Evolutionary conservation across 2,329 filamentous ascomycete genomes (phyloP).

Genomic region (Monilinia polystroma): DNA sequence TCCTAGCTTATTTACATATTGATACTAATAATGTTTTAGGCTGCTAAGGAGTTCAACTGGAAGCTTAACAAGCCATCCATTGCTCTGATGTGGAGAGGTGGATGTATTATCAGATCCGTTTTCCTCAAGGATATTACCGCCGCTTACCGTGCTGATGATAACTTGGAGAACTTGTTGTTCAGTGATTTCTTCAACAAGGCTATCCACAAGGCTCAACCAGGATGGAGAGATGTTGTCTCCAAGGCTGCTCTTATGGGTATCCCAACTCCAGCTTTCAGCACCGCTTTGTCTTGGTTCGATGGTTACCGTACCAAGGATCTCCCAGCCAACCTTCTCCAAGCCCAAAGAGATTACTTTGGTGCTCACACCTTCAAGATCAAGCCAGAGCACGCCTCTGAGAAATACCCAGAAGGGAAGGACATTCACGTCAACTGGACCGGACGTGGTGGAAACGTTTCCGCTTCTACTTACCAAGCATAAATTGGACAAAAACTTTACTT

Average conservation of each 20-base stretch:
- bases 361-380: slow-evolving; percentile 88
- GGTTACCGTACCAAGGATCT: slow-evolving; percentile 97
- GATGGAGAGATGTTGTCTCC: slow-evolving; percentile 88
- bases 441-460: slow-evolving; percentile 93
- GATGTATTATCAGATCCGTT: slow-evolving; percentile 99
- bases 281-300: slow-evolving; percentile 97
- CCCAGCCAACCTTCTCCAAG: slow-evolving; percentile 96
- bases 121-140: slow-evolving; percentile 99
- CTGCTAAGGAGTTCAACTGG: slow-evolving; percentile 93
- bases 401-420: slow-evolving; percentile 82
- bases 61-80: slow-evolving; percentile 99
- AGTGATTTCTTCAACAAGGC: slow-evolving; percentile 99
- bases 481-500: slow-evolving; percentile 13
- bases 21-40: slow-evolving; percentile 52
- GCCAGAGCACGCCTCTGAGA: slow-evolving; percentile 71
- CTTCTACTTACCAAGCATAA: slow-evolving; percentile 96
- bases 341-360: slow-evolving; percentile 99
- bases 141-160: slow-evolving; percentile 90
- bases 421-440: slow-evolving; percentile 99
- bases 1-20: slow-evolving; percentile 1
- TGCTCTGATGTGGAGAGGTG: slow-evolving; percentile 99
- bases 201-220: slow-evolving; percentile 91
- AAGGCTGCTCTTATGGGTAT: slow-evolving; percentile 94
- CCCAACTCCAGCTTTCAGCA: slow-evolving; percentile 93
- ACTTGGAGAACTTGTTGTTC: slow-evolving; percentile 97